Evolutionary conservation across 345 rosid genomes (phyloP).

Genomic region (Acer negundo): DNA sequence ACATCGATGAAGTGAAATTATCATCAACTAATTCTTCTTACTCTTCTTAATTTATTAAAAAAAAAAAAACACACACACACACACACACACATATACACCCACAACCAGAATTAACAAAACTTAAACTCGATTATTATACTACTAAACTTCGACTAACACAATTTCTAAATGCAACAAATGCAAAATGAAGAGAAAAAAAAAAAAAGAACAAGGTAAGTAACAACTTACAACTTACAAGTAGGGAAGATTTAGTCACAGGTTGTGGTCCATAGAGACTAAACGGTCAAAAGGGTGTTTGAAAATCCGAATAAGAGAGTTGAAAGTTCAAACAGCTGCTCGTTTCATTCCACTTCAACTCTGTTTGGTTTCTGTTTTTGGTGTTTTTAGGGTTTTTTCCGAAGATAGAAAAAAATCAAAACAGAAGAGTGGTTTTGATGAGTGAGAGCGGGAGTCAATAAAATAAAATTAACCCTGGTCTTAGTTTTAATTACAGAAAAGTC

Average conservation of each 20-base stretch:
- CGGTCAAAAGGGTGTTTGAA: neutral
- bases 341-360: neutral
- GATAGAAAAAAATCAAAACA: neutral
- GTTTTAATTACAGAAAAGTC: constrained; percentile 24
- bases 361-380: neutral
- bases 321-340: constrained; percentile 9
- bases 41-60: neutral
- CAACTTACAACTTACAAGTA: neutral
- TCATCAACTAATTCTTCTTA: neutral
- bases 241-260: neutral
- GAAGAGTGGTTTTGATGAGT: neutral
- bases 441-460: constrained; percentile 26
- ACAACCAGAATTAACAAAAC: neutral
- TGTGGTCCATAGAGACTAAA: neutral
- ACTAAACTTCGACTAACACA: neutral
- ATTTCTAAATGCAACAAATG: neutral
- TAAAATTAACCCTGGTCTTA: constrained; percentile 3
- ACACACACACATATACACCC: neutral
- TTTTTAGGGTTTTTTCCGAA: constrained; percentile 27
- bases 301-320: constrained; percentile 9
- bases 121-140: neutral
- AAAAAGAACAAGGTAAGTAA: neutral
- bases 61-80: neutral
- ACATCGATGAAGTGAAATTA: neutral
- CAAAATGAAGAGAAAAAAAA: neutral